Evolutionary conservation across 495 filamentous ascomycete species (phyloP).

Genomic region (Talaromyces stipitatus): DNA sequence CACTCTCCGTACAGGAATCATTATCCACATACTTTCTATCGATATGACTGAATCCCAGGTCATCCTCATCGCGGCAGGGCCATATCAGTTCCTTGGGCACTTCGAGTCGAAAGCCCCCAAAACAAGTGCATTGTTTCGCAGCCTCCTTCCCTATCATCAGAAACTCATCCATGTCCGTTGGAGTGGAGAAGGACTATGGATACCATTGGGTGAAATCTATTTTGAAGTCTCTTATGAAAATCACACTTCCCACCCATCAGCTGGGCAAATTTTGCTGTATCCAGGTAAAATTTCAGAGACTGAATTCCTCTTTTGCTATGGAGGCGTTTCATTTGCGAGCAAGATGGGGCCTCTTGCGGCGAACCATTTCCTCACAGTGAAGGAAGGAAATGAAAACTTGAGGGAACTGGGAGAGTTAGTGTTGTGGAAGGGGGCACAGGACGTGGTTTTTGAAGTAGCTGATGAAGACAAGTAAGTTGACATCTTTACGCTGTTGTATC

Average conservation of each 20-base stretch:
- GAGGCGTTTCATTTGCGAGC: slow-evolving; percentile 16
- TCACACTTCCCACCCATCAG: slow-evolving; percentile 17
- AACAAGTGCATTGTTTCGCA: slow-evolving; percentile 15
- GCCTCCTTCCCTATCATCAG: slow-evolving; percentile 18
- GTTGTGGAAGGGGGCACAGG: slow-evolving; percentile 14
- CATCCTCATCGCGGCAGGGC: slow-evolving; percentile 16
- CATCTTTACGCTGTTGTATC: neutral
- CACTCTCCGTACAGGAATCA: too few species aligned
- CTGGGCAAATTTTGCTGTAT: slow-evolving; percentile 19
- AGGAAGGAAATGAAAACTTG: slow-evolving; percentile 15
- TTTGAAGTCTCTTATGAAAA: slow-evolving; percentile 20
- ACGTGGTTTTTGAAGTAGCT: slow-evolving; percentile 17
- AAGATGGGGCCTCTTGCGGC: slow-evolving; percentile 19
- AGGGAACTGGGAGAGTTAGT: slow-evolving; percentile 13
- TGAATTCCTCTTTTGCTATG: slow-evolving; percentile 20
- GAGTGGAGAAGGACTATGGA: slow-evolving; percentile 21
- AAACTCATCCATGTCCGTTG: slow-evolving; percentile 22
- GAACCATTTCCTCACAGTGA: slow-evolving; percentile 20
- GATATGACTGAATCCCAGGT: slow-evolving; percentile 1
- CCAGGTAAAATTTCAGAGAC: slow-evolving; percentile 20
- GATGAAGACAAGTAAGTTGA: slow-evolving; percentile 11
- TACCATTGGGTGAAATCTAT: slow-evolving; percentile 18
- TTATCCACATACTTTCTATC: neutral
- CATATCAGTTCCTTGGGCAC: slow-evolving; percentile 15
- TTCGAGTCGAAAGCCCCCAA: slow-evolving; percentile 16